Conservation (phyloP, 495 filamentous ascomycete genomes). For the Xylaria curta region DNA sequence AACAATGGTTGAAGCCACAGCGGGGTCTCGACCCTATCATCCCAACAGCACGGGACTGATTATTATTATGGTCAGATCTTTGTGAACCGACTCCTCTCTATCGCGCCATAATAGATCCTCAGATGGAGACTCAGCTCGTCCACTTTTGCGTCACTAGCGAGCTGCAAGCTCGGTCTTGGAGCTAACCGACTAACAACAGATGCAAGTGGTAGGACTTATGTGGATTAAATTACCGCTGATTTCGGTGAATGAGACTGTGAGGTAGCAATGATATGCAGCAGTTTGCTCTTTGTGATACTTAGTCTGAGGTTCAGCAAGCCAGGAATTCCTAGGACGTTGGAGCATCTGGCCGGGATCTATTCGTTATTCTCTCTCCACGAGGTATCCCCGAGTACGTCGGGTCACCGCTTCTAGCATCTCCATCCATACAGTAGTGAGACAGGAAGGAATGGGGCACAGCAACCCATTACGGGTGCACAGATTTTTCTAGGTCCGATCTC, state of each 20-base stretch:
- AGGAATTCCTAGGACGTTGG: neutral
- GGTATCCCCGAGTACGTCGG: neutral
- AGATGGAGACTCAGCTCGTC: neutral
- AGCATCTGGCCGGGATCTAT: neutral
- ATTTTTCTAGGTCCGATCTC: neutral
- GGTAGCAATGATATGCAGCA: neutral
- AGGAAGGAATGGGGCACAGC: slow-evolving; percentile 19
- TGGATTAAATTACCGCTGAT: neutral
- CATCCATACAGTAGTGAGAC: slow-evolving; percentile 19
- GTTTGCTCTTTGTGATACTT: neutral
- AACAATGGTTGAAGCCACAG: slow-evolving; percentile 5
- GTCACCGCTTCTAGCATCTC: slow-evolving; percentile 14
- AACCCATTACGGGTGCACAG: neutral
- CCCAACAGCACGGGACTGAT: slow-evolving; percentile 17
- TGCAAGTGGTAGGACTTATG: neutral
- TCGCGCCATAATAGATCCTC: neutral
- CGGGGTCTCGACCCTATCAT: slow-evolving; percentile 8
- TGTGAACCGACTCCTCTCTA: neutral
- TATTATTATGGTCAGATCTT: neutral
- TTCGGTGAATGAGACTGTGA: neutral
- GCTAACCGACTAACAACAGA: neutral
- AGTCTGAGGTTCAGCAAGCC: neutral
- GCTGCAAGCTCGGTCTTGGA: neutral
- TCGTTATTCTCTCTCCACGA: neutral
- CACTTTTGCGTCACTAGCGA: neutral